Evolutionary conservation across 2,329 filamentous ascomycete genomes (phyloP).

Genomic region (Colletotrichum sp.): DNA sequence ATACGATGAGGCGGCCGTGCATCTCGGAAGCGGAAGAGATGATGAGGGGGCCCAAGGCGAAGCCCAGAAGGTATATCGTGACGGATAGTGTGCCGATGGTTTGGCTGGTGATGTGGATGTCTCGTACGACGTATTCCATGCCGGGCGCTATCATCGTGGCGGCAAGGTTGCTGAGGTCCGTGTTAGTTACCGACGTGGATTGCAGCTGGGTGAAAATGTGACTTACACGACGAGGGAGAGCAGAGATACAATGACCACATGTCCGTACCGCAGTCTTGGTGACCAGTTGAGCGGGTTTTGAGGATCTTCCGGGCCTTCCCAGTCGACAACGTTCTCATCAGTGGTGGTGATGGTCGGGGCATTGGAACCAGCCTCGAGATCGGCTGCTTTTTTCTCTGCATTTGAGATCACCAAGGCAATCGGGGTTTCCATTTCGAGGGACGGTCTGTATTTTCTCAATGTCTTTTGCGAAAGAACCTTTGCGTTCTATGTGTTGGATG

Average conservation of each 20-base stretch:
- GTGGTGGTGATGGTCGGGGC: neutral
- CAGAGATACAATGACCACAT: constrained; percentile 36
- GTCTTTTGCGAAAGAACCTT: too few species aligned
- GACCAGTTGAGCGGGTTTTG: constrained; percentile 67
- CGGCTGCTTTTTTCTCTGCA: neutral
- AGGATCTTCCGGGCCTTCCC: constrained; percentile 63
- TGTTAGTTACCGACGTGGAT: neutral
- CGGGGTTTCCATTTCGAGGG: neutral
- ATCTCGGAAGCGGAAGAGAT: constrained; percentile 48
- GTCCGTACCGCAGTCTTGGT: constrained; percentile 35
- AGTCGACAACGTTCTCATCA: constrained; percentile 49
- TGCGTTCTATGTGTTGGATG: too few species aligned
- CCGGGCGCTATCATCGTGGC: constrained; percentile 64
- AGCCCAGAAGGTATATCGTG: constrained; percentile 69
- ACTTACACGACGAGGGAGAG: neutral
- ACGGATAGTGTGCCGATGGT: constrained; percentile 57
- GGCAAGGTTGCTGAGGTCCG: constrained; percentile 29
- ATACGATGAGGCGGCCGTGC: constrained; percentile 35
- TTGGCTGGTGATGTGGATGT: constrained; percentile 51
- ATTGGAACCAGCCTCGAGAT: neutral
- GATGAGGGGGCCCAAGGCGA: constrained; percentile 62
- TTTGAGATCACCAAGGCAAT: neutral
- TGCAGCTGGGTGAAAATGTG: neutral
- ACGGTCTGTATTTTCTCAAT: too few species aligned
- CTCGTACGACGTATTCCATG: constrained; percentile 52